Percentiles rank a stretch among this genome's conserved stretches.
Conservation (phyloP, 352 stramenopile genomes). For the Elongisporangium undulatum region DNA sequence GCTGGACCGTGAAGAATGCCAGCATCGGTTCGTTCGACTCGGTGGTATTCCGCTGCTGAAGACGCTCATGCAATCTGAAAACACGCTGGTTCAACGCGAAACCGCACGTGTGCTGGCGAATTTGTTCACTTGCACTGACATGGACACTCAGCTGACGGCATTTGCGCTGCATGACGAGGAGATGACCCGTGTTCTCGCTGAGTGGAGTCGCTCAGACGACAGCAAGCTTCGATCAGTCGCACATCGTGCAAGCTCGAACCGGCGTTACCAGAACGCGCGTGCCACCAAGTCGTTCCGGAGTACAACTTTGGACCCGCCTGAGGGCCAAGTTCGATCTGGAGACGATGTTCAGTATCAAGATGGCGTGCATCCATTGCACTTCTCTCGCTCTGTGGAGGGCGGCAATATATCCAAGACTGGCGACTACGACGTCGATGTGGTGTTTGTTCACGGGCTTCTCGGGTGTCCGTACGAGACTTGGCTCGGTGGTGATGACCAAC, state of each 20-base stretch:
- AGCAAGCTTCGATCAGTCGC: conserved; percentile 45
- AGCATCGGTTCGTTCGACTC: conserved; percentile 40
- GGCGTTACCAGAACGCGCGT: conserved; percentile 35
- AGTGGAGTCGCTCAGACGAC: conserved; percentile 41
- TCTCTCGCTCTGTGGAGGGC: conserved; percentile 17
- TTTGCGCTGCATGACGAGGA: conserved; percentile 36
- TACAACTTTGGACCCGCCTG: background rate
- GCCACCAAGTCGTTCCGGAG: conserved; percentile 3
- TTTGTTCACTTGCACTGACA: conserved; percentile 49
- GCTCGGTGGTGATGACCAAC: conserved; percentile 53
- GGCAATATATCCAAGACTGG: conserved; percentile 7
- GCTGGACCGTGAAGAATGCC: conserved; percentile 42
- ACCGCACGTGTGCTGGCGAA: conserved; percentile 63
- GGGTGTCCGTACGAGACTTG: conserved; percentile 79
- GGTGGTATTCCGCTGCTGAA: conserved; percentile 58
- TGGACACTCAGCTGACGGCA: conserved; percentile 22
- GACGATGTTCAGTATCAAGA: conserved; percentile 59
- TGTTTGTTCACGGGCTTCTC: conserved; percentile 80
- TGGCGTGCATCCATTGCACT: conserved; percentile 64
- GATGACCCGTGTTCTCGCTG: conserved; percentile 30
- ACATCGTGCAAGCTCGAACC: conserved; percentile 53
- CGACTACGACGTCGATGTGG: conserved; percentile 70
- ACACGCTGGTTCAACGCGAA: conserved; percentile 46
- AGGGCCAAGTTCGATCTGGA: background rate
- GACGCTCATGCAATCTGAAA: conserved; percentile 34